Evolutionary conservation across 2,329 filamentous ascomycete genomes (phyloP).

Genomic region (Dactylellina drechsleri): DNA sequence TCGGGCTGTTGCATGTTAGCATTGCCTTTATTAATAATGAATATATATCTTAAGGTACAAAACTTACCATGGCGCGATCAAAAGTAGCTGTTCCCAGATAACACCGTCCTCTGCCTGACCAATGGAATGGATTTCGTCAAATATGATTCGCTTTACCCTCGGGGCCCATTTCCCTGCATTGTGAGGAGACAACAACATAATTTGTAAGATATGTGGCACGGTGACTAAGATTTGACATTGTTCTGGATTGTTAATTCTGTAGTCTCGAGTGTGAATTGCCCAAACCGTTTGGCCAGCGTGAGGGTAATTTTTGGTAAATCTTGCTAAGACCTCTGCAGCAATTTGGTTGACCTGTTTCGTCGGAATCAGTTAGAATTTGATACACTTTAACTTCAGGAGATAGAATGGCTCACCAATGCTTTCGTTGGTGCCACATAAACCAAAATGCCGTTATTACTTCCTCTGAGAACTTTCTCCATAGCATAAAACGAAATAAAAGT

Average conservation of each 20-base stretch:
- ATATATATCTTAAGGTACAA: too few relatives aligned
- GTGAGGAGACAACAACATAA: constrained; percentile 75
- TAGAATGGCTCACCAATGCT: constrained; percentile 67
- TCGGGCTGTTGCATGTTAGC: constrained; percentile 65
- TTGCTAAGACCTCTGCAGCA: constrained; percentile 78
- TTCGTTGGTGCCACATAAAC: constrained; percentile 86
- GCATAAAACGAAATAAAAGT: constrained; percentile 87
- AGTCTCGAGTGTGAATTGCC: constrained; percentile 81
- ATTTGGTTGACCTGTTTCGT: constrained; percentile 74
- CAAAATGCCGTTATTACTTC: constrained; percentile 74
- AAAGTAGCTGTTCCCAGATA: constrained; percentile 80
- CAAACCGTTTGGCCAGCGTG: constrained; percentile 76
- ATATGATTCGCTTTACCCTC: constrained; percentile 78
- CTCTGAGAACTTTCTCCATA: constrained; percentile 77
- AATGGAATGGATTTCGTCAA: constrained; percentile 84
- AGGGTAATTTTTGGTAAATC: constrained; percentile 73
- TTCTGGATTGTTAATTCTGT: constrained; percentile 76
- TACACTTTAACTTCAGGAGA: not conserved
- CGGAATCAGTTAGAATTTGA: not conserved
- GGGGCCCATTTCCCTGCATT: constrained; percentile 75
- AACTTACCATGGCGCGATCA: constrained; percentile 71
- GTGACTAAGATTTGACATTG: constrained; percentile 81
- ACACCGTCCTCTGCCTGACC: constrained; percentile 79
- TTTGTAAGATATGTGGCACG: constrained; percentile 80
- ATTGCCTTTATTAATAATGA: too few relatives aligned